Evolutionary conservation across 192 early-diverging fungal species (phyloP).

Genomic region (Gonapodya sp.): DNA sequence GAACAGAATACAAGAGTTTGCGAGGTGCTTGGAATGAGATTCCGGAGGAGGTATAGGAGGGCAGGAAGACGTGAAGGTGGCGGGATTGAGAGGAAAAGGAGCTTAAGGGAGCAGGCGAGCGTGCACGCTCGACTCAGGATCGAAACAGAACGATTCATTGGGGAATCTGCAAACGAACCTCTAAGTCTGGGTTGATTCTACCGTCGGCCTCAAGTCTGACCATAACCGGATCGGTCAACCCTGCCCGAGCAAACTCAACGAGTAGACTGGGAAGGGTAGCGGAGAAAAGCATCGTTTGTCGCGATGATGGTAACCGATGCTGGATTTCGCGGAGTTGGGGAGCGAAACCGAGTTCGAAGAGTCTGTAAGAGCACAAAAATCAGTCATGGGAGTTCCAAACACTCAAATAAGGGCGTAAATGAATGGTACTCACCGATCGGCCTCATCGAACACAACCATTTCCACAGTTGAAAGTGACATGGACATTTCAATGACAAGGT

Average conservation of each 20-base stretch:
- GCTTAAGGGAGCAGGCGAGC: constrained; percentile 21
- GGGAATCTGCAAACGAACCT: constrained; percentile 27
- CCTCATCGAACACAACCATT: constrained; percentile 97
- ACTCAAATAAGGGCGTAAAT: not conserved
- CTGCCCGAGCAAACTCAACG: constrained; percentile 96
- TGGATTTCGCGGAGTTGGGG: constrained; percentile 91
- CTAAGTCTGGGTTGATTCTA: constrained; percentile 90
- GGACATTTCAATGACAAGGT: constrained; percentile 83
- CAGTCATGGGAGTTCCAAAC: constrained; percentile 8
- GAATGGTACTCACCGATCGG: constrained; percentile 62
- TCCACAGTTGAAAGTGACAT: constrained; percentile 79
- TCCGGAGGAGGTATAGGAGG: constrained; percentile 69
- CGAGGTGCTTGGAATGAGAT: constrained; percentile 54
- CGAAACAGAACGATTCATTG: not conserved
- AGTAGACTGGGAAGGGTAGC: constrained; percentile 88
- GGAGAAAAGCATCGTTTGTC: constrained; percentile 91
- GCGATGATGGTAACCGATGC: constrained; percentile 62
- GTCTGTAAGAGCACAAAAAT: constrained; percentile 31
- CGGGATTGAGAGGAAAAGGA: constrained; percentile 84
- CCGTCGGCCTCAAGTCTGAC: constrained; percentile 90
- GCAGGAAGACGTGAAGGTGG: constrained; percentile 84
- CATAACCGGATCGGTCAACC: constrained; percentile 83
- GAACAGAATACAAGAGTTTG: constrained; percentile 91
- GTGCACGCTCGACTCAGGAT: not conserved
- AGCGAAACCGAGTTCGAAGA: constrained; percentile 96